These are phyloP conservation scores for Coniosporium apollinis DNA, from an alignment of 495 filamentous ascomycete genomes.

Conservation along the genomic window DNA sequence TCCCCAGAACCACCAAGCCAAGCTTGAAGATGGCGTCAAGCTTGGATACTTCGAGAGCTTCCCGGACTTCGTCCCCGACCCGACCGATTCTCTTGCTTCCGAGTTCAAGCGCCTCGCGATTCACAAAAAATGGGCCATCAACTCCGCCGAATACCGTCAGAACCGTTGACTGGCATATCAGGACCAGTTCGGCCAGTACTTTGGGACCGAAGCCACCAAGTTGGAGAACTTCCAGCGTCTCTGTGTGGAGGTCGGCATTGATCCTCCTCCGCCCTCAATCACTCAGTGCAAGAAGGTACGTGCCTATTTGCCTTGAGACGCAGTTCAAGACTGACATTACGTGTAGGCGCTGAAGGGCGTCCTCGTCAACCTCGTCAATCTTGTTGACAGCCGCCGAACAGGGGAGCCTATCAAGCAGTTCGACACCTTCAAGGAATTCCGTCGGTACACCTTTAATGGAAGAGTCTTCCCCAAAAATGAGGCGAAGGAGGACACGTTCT, in stretches of 20 bases:
- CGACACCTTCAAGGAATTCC: slow-evolving; percentile 17
- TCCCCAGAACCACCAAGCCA: no score
- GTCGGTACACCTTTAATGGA: slow-evolving; percentile 20
- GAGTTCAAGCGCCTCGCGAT: slow-evolving; percentile 6
- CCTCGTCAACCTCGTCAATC: slow-evolving; percentile 36
- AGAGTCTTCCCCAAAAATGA: slow-evolving; percentile 21
- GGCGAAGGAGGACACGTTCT: slow-evolving; percentile 26
- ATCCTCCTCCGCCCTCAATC: slow-evolving; percentile 16
- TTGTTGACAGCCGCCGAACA: slow-evolving; percentile 28
- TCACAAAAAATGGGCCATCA: slow-evolving; percentile 3
- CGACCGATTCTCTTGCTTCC: neutral
- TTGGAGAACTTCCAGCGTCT: slow-evolving; percentile 14
- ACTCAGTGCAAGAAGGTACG: slow-evolving; percentile 27
- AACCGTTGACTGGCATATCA: neutral
- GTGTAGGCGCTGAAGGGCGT: slow-evolving; percentile 15
- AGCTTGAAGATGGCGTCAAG: no score
- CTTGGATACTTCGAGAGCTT: no score
- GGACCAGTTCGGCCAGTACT: slow-evolving; percentile 10
- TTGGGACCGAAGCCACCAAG: slow-evolving; percentile 6
- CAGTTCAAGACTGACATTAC: neutral
- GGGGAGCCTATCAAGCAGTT: slow-evolving; percentile 19
- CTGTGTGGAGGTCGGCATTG: slow-evolving; percentile 20
- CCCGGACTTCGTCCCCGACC: slow-evolving; percentile 1
- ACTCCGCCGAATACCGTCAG: neutral
- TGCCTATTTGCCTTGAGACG: neutral